Evolutionary conservation across 2,329 filamentous ascomycete species (phyloP).

Genomic region (Colletotrichum tropicale): DNA sequence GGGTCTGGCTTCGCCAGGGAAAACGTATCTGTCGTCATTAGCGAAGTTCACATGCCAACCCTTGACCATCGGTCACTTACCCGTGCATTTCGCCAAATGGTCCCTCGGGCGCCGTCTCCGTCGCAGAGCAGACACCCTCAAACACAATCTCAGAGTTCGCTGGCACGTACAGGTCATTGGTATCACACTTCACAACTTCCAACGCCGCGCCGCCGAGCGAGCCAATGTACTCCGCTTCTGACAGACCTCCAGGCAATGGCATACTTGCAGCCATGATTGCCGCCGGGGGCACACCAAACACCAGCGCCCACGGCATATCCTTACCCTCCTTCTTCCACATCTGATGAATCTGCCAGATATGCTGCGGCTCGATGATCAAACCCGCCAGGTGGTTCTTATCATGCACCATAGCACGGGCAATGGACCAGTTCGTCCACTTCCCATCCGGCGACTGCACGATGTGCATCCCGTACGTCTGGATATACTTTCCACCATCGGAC

Average conservation of each 20-base stretch:
- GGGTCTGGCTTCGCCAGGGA: not conserved
- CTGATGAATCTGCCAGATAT: slow-evolving; percentile 49
- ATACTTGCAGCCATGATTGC: slow-evolving; percentile 53
- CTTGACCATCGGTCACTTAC: not conserved
- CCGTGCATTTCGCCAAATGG: slow-evolving; percentile 51
- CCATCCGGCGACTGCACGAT: slow-evolving; percentile 48
- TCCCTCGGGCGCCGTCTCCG: slow-evolving; percentile 46
- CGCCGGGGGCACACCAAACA: slow-evolving; percentile 52
- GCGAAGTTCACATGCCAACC: fast-evolving
- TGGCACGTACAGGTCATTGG: slow-evolving; percentile 51
- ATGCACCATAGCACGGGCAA: slow-evolving; percentile 50
- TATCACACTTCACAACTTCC: slow-evolving; percentile 57
- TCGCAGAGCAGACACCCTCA: slow-evolving; percentile 50
- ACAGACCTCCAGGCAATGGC: slow-evolving; percentile 53
- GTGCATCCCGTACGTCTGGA: slow-evolving; percentile 56
- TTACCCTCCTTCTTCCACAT: slow-evolving; percentile 49
- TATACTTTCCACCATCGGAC: slow-evolving; percentile 52
- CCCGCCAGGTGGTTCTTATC: slow-evolving; percentile 44
- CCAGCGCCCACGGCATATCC: slow-evolving; percentile 51
- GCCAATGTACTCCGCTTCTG: slow-evolving; percentile 53
- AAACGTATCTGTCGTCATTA: slow-evolving; percentile 32
- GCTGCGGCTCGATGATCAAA: slow-evolving; percentile 48
- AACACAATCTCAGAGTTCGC: slow-evolving; percentile 56
- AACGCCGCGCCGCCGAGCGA: slow-evolving; percentile 47
- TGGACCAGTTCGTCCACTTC: slow-evolving; percentile 53